Evolutionary conservation across 805 yeast genomes (phyloP), one percentile per base, ranked within the genome.

Genomic region (Metschnikowia henanensis): DNA sequence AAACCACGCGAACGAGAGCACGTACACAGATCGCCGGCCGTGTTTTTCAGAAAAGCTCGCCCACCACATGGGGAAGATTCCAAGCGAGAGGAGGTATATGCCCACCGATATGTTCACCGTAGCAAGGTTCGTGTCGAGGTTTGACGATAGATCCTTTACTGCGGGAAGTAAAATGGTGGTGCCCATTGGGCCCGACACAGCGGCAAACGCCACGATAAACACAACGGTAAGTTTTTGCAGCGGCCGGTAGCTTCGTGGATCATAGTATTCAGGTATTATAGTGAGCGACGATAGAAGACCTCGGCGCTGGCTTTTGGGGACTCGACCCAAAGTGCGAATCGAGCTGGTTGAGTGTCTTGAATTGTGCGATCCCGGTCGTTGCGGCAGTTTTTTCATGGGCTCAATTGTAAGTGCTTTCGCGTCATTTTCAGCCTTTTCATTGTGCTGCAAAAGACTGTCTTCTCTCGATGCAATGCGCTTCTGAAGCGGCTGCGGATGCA

Each of bases 41-140:
- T 77, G 76, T 40, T 73, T 64, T 59, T 89, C 96, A 30, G 90
- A 81, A 45, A 86, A 75, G 8, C 84, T 78, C 6, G 92, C 83
- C 95, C 96, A 89, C 94, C 95, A 88, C 35, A 89, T 59, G 3
- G 96, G 96, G 55, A 87, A 81, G 1, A 89, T 69, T 12, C 96
- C 96, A 28, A 89, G 58, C 1, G 90, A 72, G 10, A 87, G 58
- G 20, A 87, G 63, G 59, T 87, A 89, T 12, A 88, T 75, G 52
- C 96, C 96, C 41, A 87, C 88, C 2, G 92, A 80, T 15, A 88
- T 72, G 56, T 87, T 88, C 19, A 87, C 88, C 53, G 78, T 71
- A 23, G 81, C 67, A 1, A 75, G 75, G 5, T 78, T 56, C 0
- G 95, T 82, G 34, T 81, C 32, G 15, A 86, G 70, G 17, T 78